phyloP scores from a whole-genome alignment of 257 asterid species.

The Nicotiana paniculata region DNA sequence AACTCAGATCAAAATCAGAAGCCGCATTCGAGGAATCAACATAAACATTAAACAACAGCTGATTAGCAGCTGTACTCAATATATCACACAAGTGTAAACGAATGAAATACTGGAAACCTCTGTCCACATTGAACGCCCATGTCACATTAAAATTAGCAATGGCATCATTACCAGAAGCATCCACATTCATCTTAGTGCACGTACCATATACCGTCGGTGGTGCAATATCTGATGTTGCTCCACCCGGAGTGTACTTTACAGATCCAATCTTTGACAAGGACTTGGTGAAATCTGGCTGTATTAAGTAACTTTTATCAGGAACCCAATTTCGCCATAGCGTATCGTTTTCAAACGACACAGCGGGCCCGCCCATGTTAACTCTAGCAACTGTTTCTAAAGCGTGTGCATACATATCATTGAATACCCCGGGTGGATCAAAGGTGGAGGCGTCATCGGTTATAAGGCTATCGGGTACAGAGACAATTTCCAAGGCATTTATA shows the following conservation, averaged over 20 bases:
- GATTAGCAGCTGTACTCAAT: neutral
- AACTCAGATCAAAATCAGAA: constrained; percentile 3
- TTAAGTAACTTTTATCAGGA: constrained; percentile 27
- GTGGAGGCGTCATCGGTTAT: constrained; percentile 38
- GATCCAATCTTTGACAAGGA: constrained; percentile 26
- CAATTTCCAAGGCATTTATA: constrained; percentile 50
- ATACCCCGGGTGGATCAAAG: constrained; percentile 29
- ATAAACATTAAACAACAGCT: constrained; percentile 1
- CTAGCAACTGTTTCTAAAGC: constrained; percentile 49
- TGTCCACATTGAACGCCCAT: constrained; percentile 2
- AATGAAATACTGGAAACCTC: constrained; percentile 4
- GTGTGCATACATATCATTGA: constrained; percentile 24
- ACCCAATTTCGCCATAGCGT: constrained; percentile 47
- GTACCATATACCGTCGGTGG: constrained; percentile 55
- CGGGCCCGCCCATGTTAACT: constrained; percentile 60
- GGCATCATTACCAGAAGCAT: constrained; percentile 19
- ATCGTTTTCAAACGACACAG: constrained; percentile 36
- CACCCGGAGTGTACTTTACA: constrained; percentile 37
- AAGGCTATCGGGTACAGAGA: constrained; percentile 36
- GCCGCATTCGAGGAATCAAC: neutral
- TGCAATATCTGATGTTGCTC: constrained; percentile 42
- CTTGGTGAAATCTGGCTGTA: constrained; percentile 20
- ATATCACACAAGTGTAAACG: constrained; percentile 7
- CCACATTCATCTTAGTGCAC: constrained; percentile 37
- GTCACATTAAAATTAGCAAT: constrained; percentile 1